Percentiles rank a stretch among this genome's conserved stretches.
phyloP scores from a whole-genome alignment of 352 stramenopile genomes.

The Globisporangium apiculatum region DNA sequence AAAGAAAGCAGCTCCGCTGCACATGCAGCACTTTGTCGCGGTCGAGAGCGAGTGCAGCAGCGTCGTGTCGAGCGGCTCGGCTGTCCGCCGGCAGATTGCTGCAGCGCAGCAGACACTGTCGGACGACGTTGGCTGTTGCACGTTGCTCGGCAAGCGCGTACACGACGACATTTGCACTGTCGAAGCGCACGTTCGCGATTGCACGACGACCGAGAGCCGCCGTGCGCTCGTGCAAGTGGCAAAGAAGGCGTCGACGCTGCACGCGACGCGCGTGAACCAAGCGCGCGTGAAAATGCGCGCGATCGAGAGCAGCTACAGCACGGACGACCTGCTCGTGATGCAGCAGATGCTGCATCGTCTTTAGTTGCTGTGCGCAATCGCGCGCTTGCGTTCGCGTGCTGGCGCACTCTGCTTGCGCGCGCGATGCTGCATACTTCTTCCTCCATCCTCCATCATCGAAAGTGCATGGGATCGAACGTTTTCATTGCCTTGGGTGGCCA shows the following conservation, averaged over 20 bases:
- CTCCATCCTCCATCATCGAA: too few relatives aligned
- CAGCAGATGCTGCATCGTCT: conserved; percentile 27
- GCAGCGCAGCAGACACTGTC: not conserved
- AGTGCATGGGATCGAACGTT: too few relatives aligned
- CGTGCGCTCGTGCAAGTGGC: conserved; percentile 9
- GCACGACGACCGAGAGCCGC: conserved; percentile 7
- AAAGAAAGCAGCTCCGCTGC: conserved; percentile 4
- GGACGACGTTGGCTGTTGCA: conserved; percentile 2
- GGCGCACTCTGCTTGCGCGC: not conserved
- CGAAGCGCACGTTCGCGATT: not conserved
- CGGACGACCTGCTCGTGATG: conserved; percentile 24
- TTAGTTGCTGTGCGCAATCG: not conserved
- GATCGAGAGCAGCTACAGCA: conserved; percentile 28
- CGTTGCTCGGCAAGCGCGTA: not conserved
- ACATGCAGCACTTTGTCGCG: not conserved
- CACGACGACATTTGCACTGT: not conserved
- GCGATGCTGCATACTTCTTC: too few relatives aligned
- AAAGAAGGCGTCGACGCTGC: conserved; percentile 16
- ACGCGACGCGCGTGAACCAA: conserved; percentile 9
- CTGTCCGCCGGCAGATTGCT: not conserved
- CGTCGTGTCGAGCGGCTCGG: not conserved
- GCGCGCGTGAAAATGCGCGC: conserved; percentile 17
- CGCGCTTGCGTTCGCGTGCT: not conserved
- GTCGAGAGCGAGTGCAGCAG: conserved; percentile 1
- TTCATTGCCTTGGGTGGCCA: too few relatives aligned